A percentile compares a stretch with the other conserved stretches of the same genome.
Evolutionary conservation across 2,329 filamentous ascomycete species (phyloP).

Genomic region (Aspergillus fischeri): DNA sequence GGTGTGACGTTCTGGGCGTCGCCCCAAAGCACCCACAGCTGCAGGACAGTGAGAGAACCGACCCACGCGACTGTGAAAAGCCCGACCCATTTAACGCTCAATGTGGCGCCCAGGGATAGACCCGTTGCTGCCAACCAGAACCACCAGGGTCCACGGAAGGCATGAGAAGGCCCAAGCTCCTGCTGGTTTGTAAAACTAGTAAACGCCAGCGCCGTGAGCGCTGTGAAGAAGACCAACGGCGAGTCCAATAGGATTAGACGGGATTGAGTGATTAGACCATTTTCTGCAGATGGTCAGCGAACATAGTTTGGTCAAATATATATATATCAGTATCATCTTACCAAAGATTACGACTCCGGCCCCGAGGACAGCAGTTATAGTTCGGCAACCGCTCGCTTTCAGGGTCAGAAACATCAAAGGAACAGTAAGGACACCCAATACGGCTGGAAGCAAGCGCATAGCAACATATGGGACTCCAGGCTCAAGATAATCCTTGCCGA

Average conservation of each 20-base stretch:
- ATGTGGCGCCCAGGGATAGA: slow-evolving; percentile 80
- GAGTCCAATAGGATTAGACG: slow-evolving; percentile 95
- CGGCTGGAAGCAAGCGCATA: slow-evolving; percentile 89
- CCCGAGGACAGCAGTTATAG: slow-evolving; percentile 76
- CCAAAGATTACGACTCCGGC: slow-evolving; percentile 86
- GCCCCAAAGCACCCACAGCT: slow-evolving; percentile 92
- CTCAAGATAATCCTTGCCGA: slow-evolving; percentile 97
- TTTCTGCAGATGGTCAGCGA: slow-evolving; percentile 57
- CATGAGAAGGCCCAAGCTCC: slow-evolving; percentile 81
- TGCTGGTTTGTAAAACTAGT: slow-evolving; percentile 95
- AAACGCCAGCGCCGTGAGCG: slow-evolving; percentile 84
- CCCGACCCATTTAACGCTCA: slow-evolving; percentile 98
- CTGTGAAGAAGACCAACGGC: slow-evolving; percentile 87
- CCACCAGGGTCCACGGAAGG: slow-evolving; percentile 92
- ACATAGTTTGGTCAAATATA: background rate
- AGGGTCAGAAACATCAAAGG: slow-evolving; percentile 93
- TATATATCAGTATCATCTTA: slow-evolving; percentile 37
- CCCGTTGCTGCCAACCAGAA: slow-evolving; percentile 92
- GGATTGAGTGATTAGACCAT: slow-evolving; percentile 90
- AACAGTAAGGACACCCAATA: slow-evolving; percentile 82
- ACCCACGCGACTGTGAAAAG: slow-evolving; percentile 99
- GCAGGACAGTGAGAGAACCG: slow-evolving; percentile 79
- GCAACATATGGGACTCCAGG: slow-evolving; percentile 93
- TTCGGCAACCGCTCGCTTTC: slow-evolving; percentile 85
- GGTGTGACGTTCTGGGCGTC: slow-evolving; percentile 81